Evolutionary conservation across 225 moss, liverwort and hornwort species (phyloP).

Genomic region (Straminergon stramineum): DNA sequence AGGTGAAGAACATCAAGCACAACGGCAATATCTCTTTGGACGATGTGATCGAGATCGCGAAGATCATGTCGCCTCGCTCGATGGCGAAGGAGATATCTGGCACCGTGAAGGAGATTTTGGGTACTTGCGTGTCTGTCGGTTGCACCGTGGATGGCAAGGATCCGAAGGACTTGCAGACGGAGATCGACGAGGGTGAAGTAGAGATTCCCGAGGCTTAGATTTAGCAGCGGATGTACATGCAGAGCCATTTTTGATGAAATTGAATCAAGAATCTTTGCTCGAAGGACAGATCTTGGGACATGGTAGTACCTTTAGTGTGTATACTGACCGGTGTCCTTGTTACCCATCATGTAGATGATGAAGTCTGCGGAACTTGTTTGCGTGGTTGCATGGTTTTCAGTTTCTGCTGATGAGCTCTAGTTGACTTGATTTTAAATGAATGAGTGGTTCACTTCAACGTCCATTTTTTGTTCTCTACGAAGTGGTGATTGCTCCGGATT

Average conservation of each 20-base stretch:
- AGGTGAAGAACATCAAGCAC: conserved; percentile 50
- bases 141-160: conserved; percentile 37
- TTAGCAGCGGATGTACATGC: neutral
- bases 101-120: conserved; percentile 46
- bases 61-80: conserved; percentile 44
- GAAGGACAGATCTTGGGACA: neutral
- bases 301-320: neutral
- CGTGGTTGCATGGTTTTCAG: neutral
- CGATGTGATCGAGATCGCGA: conserved; percentile 48
- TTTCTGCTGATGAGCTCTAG: neutral
- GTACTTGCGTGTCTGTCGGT: conserved; percentile 35
- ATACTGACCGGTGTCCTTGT: neutral
- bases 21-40: conserved; percentile 37
- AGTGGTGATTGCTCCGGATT: neutral
- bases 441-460: neutral
- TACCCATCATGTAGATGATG: neutral
- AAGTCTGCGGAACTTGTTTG: neutral
- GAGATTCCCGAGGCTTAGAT: conserved; percentile 22
- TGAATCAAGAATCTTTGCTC: neutral
- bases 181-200: conserved; percentile 32
- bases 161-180: conserved; percentile 26
- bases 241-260: neutral
- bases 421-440: neutral
- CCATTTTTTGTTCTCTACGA: neutral
- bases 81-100: conserved; percentile 39